Evolutionary conservation across 768 basidiomycete species (phyloP), one percentile per base, ranked within the genome.

Genomic region (Auriscalpium vulgare): DNA sequence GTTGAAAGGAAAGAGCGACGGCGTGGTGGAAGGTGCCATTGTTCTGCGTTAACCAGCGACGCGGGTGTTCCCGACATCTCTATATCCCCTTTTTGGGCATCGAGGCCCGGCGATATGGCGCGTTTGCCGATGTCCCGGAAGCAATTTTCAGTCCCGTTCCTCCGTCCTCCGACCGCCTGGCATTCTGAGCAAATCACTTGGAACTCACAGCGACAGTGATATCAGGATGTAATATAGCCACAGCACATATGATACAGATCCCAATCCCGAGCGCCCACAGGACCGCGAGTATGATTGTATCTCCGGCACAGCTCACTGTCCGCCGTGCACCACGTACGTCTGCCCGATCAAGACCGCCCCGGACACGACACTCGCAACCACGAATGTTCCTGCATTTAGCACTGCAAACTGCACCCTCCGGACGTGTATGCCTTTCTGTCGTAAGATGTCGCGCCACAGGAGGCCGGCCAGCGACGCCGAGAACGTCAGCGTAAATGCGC

Each of bases 401-500:
- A 72, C 71, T 0, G 87, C 83, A 71, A 97, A 97, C 37, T 80
- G 75, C 56, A 64, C 54, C 61, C 83, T 83, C 34, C 62, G 75
- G 16, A 97, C 77, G 4, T 63, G 60, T 46, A 92, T 84, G 1
- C 77, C 79, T 68, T 91, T 95, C 67, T 89, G 85, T 56, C 67
- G 64, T 53, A 95, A 71, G 54, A 95, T 91, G 14, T 73, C 66
- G 19, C 76, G 71, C 94, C 95, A 97, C 14, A 97, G 75, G 45
- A 98, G 72, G 0, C 94, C 94, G 0, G 92, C 93, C 14, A 97
- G 79, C 54, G 88, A 91, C 1, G 90, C 91, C 6, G 87, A 86
- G 66, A 94, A 95, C 9, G 91, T 89, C 66, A 90, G 86, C 59
- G 85, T 88, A 61, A 95, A 87, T 1, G 95, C 95, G 11, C 95